Conservation (phyloP, 108 stramenopile genomes). For the Cylindrotheca fusiformis region DNA sequence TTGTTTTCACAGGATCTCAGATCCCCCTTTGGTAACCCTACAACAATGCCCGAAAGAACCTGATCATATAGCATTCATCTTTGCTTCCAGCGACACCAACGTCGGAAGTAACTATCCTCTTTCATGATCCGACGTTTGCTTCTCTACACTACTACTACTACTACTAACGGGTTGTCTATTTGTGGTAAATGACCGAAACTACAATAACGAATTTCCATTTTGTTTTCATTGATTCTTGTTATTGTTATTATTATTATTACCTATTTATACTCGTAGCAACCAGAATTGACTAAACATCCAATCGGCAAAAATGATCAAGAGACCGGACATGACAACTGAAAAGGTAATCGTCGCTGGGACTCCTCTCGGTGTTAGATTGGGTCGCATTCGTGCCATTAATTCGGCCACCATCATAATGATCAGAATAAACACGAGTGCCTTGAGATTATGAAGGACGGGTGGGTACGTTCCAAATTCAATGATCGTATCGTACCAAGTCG, state of each 20-base stretch:
- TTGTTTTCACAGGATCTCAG: constrained; percentile 91
- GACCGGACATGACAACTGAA: constrained; percentile 60
- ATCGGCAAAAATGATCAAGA: constrained; percentile 78
- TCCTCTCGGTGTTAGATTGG: constrained; percentile 66
- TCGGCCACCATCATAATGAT: constrained; percentile 72
- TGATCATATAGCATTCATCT: constrained; percentile 93
- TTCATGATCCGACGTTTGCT: constrained; percentile 87
- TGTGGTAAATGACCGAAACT: no score
- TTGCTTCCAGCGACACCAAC: constrained; percentile 76
- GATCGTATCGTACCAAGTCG: constrained; percentile 36
- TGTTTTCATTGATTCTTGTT: no score
- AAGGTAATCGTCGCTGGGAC: constrained; percentile 76
- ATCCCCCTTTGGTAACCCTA: constrained; percentile 91
- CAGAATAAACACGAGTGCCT: constrained; percentile 60
- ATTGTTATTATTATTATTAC: neutral
- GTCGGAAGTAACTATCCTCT: constrained; percentile 93
- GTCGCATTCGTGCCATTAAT: constrained; percentile 38
- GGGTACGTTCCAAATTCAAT: constrained; percentile 78
- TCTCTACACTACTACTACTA: no score
- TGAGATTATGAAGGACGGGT: constrained; percentile 53
- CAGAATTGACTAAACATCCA: constrained; percentile 79
- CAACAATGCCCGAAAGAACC: constrained; percentile 94
- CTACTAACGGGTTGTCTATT: no score
- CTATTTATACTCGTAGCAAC: constrained; percentile 45
- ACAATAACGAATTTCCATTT: no score